Conservation (phyloP, 306 rosid genomes). For the Medicago truncatula region MtrunA17r5.0-ANR NC_053044.1:53759001-53759500, state of each 20-base stretch:
- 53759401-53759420: conserved; percentile 18
- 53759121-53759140: background rate
- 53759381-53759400: conserved; percentile 22
- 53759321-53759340: conserved; percentile 13
- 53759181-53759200: conserved; percentile 1
- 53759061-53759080: conserved; percentile 27
- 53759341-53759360: background rate
- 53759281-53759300: background rate
- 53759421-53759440: conserved; percentile 19
- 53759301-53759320: conserved; percentile 10
- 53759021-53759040: conserved; percentile 30
- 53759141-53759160: conserved; percentile 6
- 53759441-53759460: conserved; percentile 20
- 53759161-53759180: conserved; percentile 19
- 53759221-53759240: conserved; percentile 25
- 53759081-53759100: conserved; percentile 14
- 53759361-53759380: conserved; percentile 20
- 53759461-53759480: conserved; percentile 52
- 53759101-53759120: conserved; percentile 9
- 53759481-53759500: conserved; percentile 99
- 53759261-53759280: conserved; percentile 29
- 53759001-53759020: conserved; percentile 6
- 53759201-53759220: background rate
- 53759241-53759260: background rate
- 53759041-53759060: conserved; percentile 9